Evolutionary conservation across 2,329 filamentous ascomycete genomes (phyloP).

Genomic region (Aspergillus pseudoviridinutans): DNA sequence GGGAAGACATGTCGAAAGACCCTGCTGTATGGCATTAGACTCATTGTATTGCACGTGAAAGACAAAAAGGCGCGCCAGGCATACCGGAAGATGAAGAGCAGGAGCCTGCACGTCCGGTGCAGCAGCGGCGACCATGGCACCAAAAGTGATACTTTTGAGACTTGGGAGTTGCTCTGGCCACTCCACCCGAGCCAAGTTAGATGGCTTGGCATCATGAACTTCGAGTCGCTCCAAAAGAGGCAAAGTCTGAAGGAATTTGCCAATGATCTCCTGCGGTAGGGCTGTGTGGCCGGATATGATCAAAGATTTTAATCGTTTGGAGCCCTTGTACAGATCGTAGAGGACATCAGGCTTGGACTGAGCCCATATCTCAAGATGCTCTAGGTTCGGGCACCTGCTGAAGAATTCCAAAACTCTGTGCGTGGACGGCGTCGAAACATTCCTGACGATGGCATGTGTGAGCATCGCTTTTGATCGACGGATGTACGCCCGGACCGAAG

Average conservation of each 20-base stretch:
- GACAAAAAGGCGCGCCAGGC: not conserved
- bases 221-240: conserved; percentile 27
- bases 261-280: conserved; percentile 22
- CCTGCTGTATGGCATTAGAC: conserved; percentile 8
- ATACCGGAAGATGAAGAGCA: conserved; percentile 17
- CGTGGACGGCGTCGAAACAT: conserved; percentile 22
- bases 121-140: conserved; percentile 12
- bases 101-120: conserved; percentile 10
- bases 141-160: conserved; percentile 25
- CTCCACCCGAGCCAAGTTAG: conserved; percentile 4
- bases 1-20: conserved; percentile 15
- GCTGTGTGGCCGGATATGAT: conserved; percentile 22
- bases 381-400: conserved; percentile 32
- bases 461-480: conserved; percentile 32
- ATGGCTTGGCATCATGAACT: conserved; percentile 19
- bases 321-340: conserved; percentile 24
- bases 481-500: conserved; percentile 33
- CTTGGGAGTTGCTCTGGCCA: conserved; percentile 29
- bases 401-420: conserved; percentile 27
- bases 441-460: conserved; percentile 27
- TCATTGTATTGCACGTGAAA: not conserved
- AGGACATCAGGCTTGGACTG: conserved; percentile 17
- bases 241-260: conserved; percentile 22
- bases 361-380: conserved; percentile 27
- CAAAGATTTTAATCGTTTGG: conserved; percentile 23